A percentile compares a stretch with the other conserved stretches of the same genome.
Evolutionary conservation across 2,329 filamentous ascomycete genomes (phyloP).

Genomic region (Aureobasidium namibiae): DNA sequence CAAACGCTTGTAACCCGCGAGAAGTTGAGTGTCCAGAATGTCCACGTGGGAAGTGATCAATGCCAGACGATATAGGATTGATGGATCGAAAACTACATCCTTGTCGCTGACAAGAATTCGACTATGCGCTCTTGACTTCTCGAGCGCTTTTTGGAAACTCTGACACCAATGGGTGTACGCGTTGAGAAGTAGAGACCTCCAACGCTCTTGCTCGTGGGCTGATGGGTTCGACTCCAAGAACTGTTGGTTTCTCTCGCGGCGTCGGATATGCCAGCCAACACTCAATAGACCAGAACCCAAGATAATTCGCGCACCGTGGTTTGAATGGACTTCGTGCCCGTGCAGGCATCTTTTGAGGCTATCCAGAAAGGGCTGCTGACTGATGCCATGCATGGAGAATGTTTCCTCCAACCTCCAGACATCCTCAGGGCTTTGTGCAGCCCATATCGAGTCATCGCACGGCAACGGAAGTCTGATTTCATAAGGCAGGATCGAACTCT

Average conservation of each 20-base stretch:
- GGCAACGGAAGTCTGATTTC: conserved; percentile 85
- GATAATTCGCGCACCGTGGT: conserved; percentile 81
- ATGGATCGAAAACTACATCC: conserved; percentile 72
- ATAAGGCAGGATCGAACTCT: conserved; percentile 89
- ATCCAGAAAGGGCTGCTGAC: conserved; percentile 78
- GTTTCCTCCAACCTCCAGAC: conserved; percentile 75
- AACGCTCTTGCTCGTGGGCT: conserved; percentile 79
- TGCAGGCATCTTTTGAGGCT: conserved; percentile 82
- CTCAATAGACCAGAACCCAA: conserved; percentile 87
- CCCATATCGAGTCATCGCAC: conserved; percentile 86
- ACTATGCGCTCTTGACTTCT: conserved; percentile 35
- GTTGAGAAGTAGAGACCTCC: conserved; percentile 71
- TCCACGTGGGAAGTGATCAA: conserved; percentile 97
- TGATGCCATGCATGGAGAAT: conserved; percentile 69
- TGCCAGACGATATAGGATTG: conserved; percentile 79
- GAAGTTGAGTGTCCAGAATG: conserved; percentile 90
- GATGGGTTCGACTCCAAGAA: conserved; percentile 72
- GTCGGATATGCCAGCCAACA: conserved; percentile 94
- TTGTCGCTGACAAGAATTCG: conserved; percentile 30
- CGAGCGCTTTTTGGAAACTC: conserved; percentile 75
- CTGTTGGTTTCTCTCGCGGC: conserved; percentile 83
- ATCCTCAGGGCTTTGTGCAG: conserved; percentile 74
- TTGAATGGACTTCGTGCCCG: conserved; percentile 72
- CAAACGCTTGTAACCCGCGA: conserved; percentile 73
- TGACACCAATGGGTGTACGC: conserved; percentile 89